phyloP scores from a whole-genome alignment of 192 early-diverging fungal species.

The Backusella tuberculispora region DNA sequence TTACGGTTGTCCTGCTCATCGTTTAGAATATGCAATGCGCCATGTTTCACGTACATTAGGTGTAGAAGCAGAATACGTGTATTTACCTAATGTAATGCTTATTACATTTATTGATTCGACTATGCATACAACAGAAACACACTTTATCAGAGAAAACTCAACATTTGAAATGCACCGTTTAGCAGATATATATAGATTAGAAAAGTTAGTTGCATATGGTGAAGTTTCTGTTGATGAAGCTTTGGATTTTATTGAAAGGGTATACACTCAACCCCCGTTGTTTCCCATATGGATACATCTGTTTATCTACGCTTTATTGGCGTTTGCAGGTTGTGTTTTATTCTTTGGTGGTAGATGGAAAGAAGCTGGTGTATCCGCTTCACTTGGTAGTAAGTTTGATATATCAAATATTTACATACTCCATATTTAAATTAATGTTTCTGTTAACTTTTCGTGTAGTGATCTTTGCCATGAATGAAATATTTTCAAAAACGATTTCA shows the following conservation, averaged over 20 bases:
- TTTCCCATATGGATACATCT: slow-evolving; percentile 64
- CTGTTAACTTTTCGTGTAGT: slow-evolving; percentile 15
- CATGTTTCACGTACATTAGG: slow-evolving; percentile 61
- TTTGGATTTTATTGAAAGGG: slow-evolving; percentile 61
- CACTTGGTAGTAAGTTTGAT: slow-evolving; percentile 42
- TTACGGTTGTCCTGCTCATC: slow-evolving; percentile 69
- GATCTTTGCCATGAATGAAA: slow-evolving; percentile 53
- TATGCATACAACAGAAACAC: slow-evolving; percentile 75
- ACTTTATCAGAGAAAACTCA: slow-evolving; percentile 60
- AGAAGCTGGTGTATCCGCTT: slow-evolving; percentile 63
- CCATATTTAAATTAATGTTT: no score
- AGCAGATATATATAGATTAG: slow-evolving; percentile 63
- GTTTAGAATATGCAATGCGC: slow-evolving; percentile 66
- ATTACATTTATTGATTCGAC: slow-evolving; percentile 72
- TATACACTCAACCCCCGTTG: slow-evolving; percentile 54
- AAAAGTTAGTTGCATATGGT: slow-evolving; percentile 65
- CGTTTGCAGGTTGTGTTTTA: slow-evolving; percentile 63
- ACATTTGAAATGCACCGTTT: slow-evolving; percentile 73
- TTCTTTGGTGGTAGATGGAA: slow-evolving; percentile 73
- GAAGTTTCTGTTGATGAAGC: slow-evolving; percentile 66
- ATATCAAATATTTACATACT: neutral
- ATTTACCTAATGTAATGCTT: slow-evolving; percentile 76
- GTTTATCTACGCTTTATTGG: slow-evolving; percentile 54
- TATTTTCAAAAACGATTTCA: slow-evolving; percentile 54
- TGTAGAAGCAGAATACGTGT: slow-evolving; percentile 68